Conservation (phyloP, 2,329 filamentous ascomycete genomes). For the Pezicula carpinea region DNA sequence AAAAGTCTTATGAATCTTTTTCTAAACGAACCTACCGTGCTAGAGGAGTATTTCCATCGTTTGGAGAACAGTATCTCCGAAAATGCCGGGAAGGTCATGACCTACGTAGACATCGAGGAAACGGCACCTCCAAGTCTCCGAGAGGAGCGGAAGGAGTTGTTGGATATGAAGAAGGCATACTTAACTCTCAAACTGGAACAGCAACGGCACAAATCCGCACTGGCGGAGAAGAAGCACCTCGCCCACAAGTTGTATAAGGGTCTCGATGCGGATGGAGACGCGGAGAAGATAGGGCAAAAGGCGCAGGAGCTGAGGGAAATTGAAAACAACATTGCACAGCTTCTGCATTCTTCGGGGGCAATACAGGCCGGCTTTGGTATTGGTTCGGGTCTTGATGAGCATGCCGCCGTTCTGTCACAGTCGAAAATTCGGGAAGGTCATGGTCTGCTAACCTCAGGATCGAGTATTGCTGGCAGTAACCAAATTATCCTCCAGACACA, state of each 20-base stretch:
- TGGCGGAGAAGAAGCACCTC: conserved; percentile 18
- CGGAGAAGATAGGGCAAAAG: conserved; percentile 16
- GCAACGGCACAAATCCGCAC: conserved; percentile 8
- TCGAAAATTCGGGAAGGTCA: conserved; percentile 6
- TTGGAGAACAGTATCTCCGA: conserved; percentile 14
- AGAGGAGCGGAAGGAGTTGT: conserved; percentile 17
- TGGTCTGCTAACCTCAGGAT: conserved; percentile 7
- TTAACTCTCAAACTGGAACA: conserved; percentile 6
- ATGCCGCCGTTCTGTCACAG: not conserved
- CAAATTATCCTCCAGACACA: conserved; percentile 28
- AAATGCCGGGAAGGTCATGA: conserved; percentile 15
- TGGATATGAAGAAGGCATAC: conserved; percentile 20
- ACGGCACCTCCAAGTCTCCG: conserved; percentile 17
- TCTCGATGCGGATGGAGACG: conserved; percentile 16
- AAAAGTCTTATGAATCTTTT: conserved; percentile 20
- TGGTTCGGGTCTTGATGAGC: not conserved
- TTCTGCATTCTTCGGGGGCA: conserved; percentile 23
- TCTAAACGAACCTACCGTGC: conserved; percentile 14
- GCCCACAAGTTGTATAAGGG: conserved; percentile 14
- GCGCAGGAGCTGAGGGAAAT: conserved; percentile 17
- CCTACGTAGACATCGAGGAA: conserved; percentile 18
- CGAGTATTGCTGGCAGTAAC: conserved; percentile 20
- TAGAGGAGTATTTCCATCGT: conserved; percentile 17
- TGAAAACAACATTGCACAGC: conserved; percentile 19
- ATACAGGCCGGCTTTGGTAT: conserved; percentile 25